These are phyloP conservation scores for Lonicera japonica DNA, from an alignment of 129 eudicot species.

Conservation along the genomic window DNA sequence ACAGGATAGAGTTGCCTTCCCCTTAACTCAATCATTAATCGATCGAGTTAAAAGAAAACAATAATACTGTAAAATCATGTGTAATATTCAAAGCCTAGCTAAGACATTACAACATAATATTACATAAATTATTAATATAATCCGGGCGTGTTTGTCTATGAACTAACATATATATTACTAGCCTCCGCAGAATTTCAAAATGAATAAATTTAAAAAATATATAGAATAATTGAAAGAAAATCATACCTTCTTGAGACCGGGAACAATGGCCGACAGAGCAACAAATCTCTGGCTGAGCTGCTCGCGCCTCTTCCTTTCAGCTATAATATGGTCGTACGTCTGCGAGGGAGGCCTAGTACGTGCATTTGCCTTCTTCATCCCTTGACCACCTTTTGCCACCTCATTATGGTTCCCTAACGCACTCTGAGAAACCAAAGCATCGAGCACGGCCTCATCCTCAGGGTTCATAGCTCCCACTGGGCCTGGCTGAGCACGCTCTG, in stretches of 20 bases:
- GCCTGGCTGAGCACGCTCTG: background rate
- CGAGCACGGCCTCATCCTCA: background rate
- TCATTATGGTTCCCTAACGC: background rate
- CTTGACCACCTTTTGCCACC: background rate
- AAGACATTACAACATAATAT: too few species aligned
- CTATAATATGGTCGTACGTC: slow-evolving; percentile 14
- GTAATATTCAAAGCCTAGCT: too few species aligned
- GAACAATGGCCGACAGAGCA: slow-evolving; percentile 15
- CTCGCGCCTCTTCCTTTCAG: slow-evolving; percentile 22
- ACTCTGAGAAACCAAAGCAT: background rate
- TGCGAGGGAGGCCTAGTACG: background rate
- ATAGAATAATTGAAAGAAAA: background rate
- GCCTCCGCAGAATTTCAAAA: background rate
- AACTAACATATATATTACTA: too few species aligned
- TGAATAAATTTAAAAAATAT: background rate
- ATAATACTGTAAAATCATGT: too few species aligned
- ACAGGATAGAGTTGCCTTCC: too few species aligned
- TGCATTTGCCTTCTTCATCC: background rate
- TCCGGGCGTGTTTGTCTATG: too few species aligned
- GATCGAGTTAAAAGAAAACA: too few species aligned
- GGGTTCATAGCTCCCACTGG: background rate
- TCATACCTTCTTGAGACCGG: slow-evolving; percentile 24
- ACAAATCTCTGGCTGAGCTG: slow-evolving; percentile 21
- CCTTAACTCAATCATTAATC: too few species aligned
- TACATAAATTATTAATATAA: too few species aligned